Base-by-base conservation (phyloP, 495 filamentous ascomycete genomes). In the Aspergillus saccharolyticus region DNA sequence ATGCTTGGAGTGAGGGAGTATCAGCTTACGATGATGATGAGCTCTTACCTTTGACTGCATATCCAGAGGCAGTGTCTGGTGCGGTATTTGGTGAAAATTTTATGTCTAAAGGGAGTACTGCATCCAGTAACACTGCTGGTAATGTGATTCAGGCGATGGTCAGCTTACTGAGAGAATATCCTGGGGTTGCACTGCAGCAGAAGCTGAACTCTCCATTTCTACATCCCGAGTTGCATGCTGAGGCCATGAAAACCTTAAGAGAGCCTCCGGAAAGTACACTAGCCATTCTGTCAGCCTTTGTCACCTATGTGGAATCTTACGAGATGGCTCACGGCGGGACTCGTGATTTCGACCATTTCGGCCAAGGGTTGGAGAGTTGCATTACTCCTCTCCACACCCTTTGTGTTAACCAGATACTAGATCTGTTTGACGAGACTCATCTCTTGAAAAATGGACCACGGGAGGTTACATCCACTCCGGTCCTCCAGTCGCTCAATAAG, bases 151-250 rank as follows among this genome's bases (percentile, higher is more conserved):
- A 60, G 19, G 55, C 61, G n/a, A 18, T 64, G 33, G 42, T 59
- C 16, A 33, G 22, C 15, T 20, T 55, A 12, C 52, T 64, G 7
- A 58, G 57, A 21, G 55, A 58, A 10, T 64, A 64, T 18, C 53
- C 58, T 1, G 42, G 52, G 5, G 22, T 64, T 16, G 55, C 55
- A 17, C 58, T 64, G 19, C 52, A 61, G 15, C 58, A 56, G 14
- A 55, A 64, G 10, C 56, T 53, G 44, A 60, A 52, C 55, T 64
- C 62, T 15, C 58, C 62, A 0, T 64, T 64, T 30, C 21, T 64
- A 7, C 62, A 64, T 46, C 62, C 60, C 24, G 21, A 42, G 14
- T 22, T 61, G 21, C 58, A 64, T 19, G 54, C 58, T 24, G 57
- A 48, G 19, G 57, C 62, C 3, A 45, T 56, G 21, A 55, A 55